A percentile compares a stretch with the other conserved stretches of the same genome.
Evolutionary conservation across 805 yeast genomes (phyloP).

Genomic region (Metschnikowia peoriensis): DNA sequence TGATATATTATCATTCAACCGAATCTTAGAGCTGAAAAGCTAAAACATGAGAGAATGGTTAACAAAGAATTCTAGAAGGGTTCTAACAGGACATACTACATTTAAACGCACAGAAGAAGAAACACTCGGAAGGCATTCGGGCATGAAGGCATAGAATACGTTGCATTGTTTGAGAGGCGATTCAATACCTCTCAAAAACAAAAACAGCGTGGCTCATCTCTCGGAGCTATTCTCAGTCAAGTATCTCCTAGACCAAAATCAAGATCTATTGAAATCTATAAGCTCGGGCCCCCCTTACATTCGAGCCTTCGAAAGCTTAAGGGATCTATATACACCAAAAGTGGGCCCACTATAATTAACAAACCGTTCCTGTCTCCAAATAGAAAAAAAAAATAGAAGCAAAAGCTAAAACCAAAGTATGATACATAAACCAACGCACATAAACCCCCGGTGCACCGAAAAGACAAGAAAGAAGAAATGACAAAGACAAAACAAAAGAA

Average conservation of each 20-base stretch:
- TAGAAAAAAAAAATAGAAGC: no score
- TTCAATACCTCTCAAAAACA: neutral
- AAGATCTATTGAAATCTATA: conserved; percentile 1
- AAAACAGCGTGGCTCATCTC: no score
- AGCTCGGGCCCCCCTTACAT: neutral
- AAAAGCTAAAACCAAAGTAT: neutral
- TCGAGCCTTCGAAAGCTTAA: neutral
- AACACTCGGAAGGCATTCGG: no score
- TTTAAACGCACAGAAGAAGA: no score
- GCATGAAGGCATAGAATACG: no score
- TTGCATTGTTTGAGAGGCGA: no score
- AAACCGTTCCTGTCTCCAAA: neutral
- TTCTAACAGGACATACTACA: neutral
- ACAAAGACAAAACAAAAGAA: neutral
- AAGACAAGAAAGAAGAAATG: neutral
- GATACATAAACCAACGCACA: neutral
- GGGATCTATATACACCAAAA: conserved; percentile 2
- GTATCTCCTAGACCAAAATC: neutral
- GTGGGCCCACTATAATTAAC: neutral
- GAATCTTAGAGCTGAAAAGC: no score
- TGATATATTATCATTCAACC: neutral
- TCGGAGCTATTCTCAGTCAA: no score
- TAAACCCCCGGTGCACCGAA: neutral
- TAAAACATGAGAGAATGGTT: no score
- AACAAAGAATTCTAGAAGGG: no score